Conservation (phyloP, 2,329 filamentous ascomycete genomes). For the Apiospora hydei region DNA sequence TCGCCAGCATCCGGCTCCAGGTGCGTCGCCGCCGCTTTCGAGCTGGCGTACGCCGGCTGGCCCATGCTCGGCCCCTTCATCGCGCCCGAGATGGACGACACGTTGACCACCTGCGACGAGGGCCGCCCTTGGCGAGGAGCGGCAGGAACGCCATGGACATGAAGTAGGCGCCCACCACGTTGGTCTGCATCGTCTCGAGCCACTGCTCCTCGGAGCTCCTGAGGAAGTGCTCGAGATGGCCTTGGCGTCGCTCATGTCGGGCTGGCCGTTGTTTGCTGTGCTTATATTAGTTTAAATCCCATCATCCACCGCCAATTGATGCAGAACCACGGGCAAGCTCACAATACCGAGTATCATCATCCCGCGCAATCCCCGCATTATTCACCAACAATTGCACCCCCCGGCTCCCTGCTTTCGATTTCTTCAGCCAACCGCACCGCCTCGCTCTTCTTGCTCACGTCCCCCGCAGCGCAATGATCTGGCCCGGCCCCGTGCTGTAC, state of each 20-base stretch:
- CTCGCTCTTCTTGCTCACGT: conserved; percentile 50
- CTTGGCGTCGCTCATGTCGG: conserved; percentile 54
- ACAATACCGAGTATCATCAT: conserved; percentile 58
- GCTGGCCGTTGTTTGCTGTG: conserved; percentile 46
- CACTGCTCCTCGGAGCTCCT: conserved; percentile 54
- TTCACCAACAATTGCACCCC: conserved; percentile 61
- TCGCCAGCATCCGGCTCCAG: conserved; percentile 53
- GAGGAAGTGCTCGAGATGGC: conserved; percentile 59
- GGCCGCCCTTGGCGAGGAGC: conserved; percentile 52
- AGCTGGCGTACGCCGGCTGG: conserved; percentile 59
- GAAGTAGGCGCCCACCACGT: conserved; percentile 57
- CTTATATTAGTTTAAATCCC: conserved; percentile 31
- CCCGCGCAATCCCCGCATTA: conserved; percentile 59
- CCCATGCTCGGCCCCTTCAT: conserved; percentile 59
- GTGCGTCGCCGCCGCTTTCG: conserved; percentile 56
- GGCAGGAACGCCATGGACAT: conserved; percentile 60
- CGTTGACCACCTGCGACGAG: conserved; percentile 57
- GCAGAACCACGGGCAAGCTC: conserved; percentile 14
- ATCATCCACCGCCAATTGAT: too few relatives aligned
- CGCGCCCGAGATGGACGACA: conserved; percentile 57
- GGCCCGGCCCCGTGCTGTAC: conserved; percentile 26
- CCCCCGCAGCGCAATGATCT: conserved; percentile 24
- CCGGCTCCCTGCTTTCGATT: conserved; percentile 56
- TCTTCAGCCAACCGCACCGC: conserved; percentile 55
- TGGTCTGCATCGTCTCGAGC: conserved; percentile 58